Percentiles rank a stretch among this genome's conserved stretches.
These are phyloP conservation scores for Drechslerella coelobrocha DNA, from an alignment of 2,329 filamentous ascomycete genomes.

Conservation along the genomic window DNA sequence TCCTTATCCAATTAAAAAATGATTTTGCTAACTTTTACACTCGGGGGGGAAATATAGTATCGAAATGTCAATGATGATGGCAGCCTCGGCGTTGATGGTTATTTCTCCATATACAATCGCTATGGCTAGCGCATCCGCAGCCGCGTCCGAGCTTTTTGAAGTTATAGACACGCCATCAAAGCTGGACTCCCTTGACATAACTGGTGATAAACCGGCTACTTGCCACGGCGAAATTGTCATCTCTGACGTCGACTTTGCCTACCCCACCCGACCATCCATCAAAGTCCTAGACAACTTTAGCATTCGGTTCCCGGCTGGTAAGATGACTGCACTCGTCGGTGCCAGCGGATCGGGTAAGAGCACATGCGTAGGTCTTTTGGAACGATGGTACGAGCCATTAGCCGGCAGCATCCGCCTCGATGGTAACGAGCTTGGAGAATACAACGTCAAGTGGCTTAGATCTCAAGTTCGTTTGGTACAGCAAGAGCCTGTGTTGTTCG, in stretches of 20 bases:
- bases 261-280: slow-evolving; percentile 63
- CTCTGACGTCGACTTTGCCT: slow-evolving; percentile 72
- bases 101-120: slow-evolving; percentile 68
- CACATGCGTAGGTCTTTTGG: slow-evolving; percentile 73
- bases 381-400: slow-evolving; percentile 71
- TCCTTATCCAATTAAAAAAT: no score
- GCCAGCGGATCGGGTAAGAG: slow-evolving; percentile 76
- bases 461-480: slow-evolving; percentile 69
- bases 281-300: slow-evolving; percentile 43
- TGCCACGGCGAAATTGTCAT: slow-evolving; percentile 67
- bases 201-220: slow-evolving; percentile 57
- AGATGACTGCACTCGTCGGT: slow-evolving; percentile 73
- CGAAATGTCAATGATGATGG: slow-evolving; percentile 62
- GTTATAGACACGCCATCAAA: slow-evolving; percentile 61
- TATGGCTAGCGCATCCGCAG: slow-evolving; percentile 62
- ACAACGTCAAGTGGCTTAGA: slow-evolving; percentile 70
- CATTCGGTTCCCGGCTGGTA: slow-evolving; percentile 57
- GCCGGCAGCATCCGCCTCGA: slow-evolving; percentile 65
- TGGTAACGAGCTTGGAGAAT: slow-evolving; percentile 63
- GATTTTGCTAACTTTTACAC: no score
- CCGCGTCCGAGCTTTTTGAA: slow-evolving; percentile 62
- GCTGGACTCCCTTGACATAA: slow-evolving; percentile 60
- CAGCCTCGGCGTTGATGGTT: slow-evolving; percentile 61
- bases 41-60: slow-evolving; percentile 56
- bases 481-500: slow-evolving; percentile 73